Evolutionary conservation across 805 yeast genomes (phyloP), one percentile per base, ranked within the genome.

Genomic region (Naumovozyma baii): DNA sequence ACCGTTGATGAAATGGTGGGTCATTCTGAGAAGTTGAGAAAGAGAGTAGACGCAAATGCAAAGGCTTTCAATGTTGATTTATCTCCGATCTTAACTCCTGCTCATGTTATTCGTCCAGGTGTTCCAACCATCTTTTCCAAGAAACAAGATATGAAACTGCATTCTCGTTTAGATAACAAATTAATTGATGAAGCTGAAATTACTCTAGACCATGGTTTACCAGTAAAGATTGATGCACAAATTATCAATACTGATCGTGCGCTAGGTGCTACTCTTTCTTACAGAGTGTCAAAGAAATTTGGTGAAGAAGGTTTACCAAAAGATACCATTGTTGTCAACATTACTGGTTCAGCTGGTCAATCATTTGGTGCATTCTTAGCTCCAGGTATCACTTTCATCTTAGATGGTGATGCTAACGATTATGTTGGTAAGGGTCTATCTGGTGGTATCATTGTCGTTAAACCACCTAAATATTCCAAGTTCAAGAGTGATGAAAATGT

Each of bases 1-100:
- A 85, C 95, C 39, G 77, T 90, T 61, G 90, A 86, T 62, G 98
- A 92, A 70, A 90, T 90, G 98, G 88, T 90, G 53, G 98, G 98
- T 56, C 87, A 82, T 62, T 86, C 97, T 37, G 98, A 90, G 69
- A 84, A 79, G 64, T 75, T 90, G 57, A 72, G 66, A 54, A 92
- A 87, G 39, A 74, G 95, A 52, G 95, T 85, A 46, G 88, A 85
- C 55, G 76, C 94, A 57, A 83, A 79, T 57, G 80, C 90, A 45
- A 92, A 92, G 76, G 86, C 90, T 47, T 84, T 87, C 37, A 84
- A 84, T 69, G 74, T 90, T 51, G 97, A 90, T 59, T 70, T 90
- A 60, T 76, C 94, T 31, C 97, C 97, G 47, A 80, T 90, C 49
- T 76, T 90, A 58, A 92, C 97, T 25, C 98, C 98, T 16, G 97